Percentiles rank a stretch among this genome's conserved stretches.
These are phyloP conservation scores for Trichoderma koningii DNA, from an alignment of 2,329 filamentous ascomycete genomes.

Conservation along the genomic window DNA sequence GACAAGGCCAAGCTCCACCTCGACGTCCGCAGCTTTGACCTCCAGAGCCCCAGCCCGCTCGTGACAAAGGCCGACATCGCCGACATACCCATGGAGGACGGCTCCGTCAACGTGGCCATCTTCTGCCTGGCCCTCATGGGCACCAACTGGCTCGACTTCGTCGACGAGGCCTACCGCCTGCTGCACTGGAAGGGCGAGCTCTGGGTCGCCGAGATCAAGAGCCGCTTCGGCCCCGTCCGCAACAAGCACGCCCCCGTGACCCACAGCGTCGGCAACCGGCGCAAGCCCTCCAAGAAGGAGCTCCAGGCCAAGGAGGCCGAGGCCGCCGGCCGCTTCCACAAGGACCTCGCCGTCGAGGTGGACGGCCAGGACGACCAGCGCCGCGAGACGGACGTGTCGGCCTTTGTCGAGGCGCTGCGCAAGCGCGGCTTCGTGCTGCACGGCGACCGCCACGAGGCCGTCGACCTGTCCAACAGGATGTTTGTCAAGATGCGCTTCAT, in stretches of 20 bases:
- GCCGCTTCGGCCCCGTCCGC: constrained; percentile 64
- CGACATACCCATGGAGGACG: constrained; percentile 73
- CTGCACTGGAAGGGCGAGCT: constrained; percentile 93
- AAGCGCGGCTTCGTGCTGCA: constrained; percentile 84
- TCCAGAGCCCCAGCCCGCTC: constrained; percentile 73
- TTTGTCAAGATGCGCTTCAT: constrained; percentile 97
- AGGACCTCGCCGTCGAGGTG: constrained; percentile 68
- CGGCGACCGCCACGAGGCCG: constrained; percentile 58
- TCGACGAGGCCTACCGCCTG: constrained; percentile 92
- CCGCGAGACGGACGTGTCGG: constrained; percentile 80
- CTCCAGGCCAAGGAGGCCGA: constrained; percentile 49
- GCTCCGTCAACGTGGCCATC: constrained; percentile 80
- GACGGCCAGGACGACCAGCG: constrained; percentile 65
- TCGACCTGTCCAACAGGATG: constrained; percentile 93
- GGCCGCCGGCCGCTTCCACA: constrained; percentile 52
- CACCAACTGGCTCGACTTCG: constrained; percentile 95
- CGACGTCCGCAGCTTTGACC: constrained; percentile 80
- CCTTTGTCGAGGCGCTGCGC: constrained; percentile 81
- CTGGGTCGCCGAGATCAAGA: constrained; percentile 97
- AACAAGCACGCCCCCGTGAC: constrained; percentile 51
- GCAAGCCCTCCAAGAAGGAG: constrained; percentile 48
- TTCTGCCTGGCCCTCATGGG: constrained; percentile 98
- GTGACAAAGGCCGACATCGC: constrained; percentile 91
- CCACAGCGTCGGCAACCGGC: constrained; percentile 70
- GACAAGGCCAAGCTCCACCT: constrained; percentile 69